A percentile compares a stretch with the other conserved stretches of the same genome.
These are phyloP conservation scores for Iberis pinnata DNA, from an alignment of 345 rosid genomes.

Conservation along the genomic window DNA sequence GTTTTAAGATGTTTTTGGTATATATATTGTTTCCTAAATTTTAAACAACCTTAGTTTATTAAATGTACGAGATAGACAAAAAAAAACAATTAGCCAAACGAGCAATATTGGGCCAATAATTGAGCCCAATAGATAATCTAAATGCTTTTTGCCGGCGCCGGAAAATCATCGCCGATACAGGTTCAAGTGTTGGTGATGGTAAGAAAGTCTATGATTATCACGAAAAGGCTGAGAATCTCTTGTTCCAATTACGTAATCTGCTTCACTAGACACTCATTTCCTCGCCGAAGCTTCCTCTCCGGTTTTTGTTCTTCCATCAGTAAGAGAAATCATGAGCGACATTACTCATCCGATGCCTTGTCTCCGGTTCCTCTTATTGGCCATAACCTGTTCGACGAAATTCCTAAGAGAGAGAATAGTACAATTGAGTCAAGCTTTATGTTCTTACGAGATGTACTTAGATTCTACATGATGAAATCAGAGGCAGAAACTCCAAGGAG, in stretches of 20 bases:
- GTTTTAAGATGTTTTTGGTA: no score
- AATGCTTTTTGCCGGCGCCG: no score
- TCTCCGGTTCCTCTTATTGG: constrained; percentile 22
- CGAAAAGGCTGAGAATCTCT: not conserved
- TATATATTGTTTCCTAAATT: no score
- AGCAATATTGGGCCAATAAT: no score
- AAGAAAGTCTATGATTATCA: not conserved
- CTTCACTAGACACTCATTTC: not conserved
- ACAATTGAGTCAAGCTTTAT: constrained; percentile 9
- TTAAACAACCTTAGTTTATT: no score
- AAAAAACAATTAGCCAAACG: no score
- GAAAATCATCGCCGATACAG: no score
- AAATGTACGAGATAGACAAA: no score
- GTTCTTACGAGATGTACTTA: constrained; percentile 30
- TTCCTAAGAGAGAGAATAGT: constrained; percentile 30
- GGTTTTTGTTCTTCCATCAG: not conserved
- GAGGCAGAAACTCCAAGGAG: constrained; percentile 15
- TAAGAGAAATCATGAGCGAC: constrained; percentile 17
- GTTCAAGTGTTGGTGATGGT: constrained; percentile 21
- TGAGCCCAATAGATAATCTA: no score
- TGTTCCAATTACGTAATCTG: not conserved
- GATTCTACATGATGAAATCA: constrained; percentile 23
- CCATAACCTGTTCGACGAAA: constrained; percentile 37
- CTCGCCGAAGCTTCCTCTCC: not conserved
- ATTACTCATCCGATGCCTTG: not conserved